Percentiles rank a stretch among this genome's conserved stretches.
phyloP scores from a whole-genome alignment of 345 rosid species.

The Populus pruinosa region DNA sequence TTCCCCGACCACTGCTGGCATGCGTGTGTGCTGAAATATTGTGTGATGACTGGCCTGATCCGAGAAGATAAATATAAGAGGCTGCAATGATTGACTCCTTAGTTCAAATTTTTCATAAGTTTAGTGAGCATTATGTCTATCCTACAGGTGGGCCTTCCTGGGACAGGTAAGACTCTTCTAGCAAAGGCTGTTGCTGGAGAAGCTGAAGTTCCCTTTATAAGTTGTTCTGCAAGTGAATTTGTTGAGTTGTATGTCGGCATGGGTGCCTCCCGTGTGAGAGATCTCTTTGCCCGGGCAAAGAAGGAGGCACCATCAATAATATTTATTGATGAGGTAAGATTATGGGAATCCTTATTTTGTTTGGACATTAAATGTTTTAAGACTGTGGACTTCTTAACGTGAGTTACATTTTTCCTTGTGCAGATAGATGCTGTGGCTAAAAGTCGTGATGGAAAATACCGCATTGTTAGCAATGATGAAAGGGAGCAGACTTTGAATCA shows the following conservation, averaged over 20 bases:
- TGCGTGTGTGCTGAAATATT: neutral
- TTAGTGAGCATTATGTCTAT: conserved; percentile 9
- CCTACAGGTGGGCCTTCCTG: conserved; percentile 90
- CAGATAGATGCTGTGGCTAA: conserved; percentile 99
- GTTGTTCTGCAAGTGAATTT: conserved; percentile 97
- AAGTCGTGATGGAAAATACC: conserved; percentile 92
- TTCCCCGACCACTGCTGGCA: neutral
- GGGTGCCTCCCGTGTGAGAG: conserved; percentile 99
- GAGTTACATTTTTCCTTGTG: conserved; percentile 2
- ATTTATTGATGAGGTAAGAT: conserved; percentile 85
- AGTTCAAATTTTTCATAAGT: neutral
- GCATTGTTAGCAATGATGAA: conserved; percentile 83
- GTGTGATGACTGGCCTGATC: conserved; percentile 8
- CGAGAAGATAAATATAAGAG: conserved; percentile 2
- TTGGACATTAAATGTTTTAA: neutral
- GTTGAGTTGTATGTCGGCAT: conserved; percentile 93
- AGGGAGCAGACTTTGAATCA: conserved; percentile 98
- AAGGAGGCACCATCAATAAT: conserved; percentile 96
- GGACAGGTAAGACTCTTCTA: conserved; percentile 95
- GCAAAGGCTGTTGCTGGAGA: conserved; percentile 98
- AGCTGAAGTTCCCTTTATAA: conserved; percentile 92
- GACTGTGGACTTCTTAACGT: neutral
- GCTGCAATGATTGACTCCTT: neutral
- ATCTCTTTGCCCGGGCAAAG: conserved; percentile 91
- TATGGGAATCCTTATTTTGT: neutral